These are phyloP conservation scores for Calcarisporium arbuscula DNA, from an alignment of 2,329 filamentous ascomycete genomes.

Conservation along the genomic window DNA sequence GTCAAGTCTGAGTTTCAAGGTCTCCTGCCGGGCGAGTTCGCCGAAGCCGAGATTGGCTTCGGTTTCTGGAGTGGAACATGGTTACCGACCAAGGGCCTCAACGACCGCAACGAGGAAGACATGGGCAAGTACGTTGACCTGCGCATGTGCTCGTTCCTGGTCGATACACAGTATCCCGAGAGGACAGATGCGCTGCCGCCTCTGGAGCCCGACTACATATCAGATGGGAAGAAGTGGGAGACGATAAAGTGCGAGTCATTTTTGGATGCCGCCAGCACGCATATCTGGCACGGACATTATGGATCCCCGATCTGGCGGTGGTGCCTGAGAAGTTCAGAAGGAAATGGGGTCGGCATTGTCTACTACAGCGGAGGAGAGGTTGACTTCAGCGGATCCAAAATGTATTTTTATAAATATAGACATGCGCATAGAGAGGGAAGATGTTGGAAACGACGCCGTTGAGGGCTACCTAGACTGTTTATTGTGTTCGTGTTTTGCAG, in stretches of 20 bases:
- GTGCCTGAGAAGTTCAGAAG: constrained; percentile 65
- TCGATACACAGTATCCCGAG: constrained; percentile 76
- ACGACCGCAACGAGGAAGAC: constrained; percentile 86
- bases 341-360: constrained; percentile 83
- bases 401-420: background rate
- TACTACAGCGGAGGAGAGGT: constrained; percentile 56
- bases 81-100: constrained; percentile 77
- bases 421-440: background rate
- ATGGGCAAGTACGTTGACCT: constrained; percentile 77
- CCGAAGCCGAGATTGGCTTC: constrained; percentile 61
- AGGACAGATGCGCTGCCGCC: constrained; percentile 45
- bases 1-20: constrained; percentile 86
- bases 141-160: constrained; percentile 69
- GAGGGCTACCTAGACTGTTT: too few relatives aligned
- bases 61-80: constrained; percentile 80
- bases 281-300: constrained; percentile 70
- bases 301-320: constrained; percentile 67
- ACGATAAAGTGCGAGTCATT: constrained; percentile 69
- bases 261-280: constrained; percentile 71
- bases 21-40: constrained; percentile 84
- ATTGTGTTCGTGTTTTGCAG: too few relatives aligned
- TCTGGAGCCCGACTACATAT: constrained; percentile 74
- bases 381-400: background rate
- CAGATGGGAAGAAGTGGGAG: constrained; percentile 72
- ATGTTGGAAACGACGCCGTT: background rate